Base-by-base conservation (phyloP, 2,329 filamentous ascomycete genomes). In the Cryphonectria naterciae region DNA sequence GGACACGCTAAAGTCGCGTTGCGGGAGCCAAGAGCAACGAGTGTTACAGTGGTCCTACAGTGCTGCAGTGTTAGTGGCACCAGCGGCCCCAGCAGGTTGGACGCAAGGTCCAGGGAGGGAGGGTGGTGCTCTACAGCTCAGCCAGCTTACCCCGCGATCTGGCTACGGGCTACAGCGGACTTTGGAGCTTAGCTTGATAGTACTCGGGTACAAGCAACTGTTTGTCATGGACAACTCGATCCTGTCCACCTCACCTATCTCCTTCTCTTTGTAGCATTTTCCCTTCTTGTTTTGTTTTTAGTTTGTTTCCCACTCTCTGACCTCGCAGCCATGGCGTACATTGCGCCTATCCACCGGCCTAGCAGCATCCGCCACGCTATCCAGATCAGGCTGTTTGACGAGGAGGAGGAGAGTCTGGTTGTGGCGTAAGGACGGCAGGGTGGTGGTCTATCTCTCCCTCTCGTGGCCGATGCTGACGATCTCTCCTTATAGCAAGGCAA, bases 361-460 rank as follows among this genome's bases (percentile, higher is more conserved):
- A 98, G 93, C 80, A 97, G 94, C 83, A 91, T 98, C 74, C 91
- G 95, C 69, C 93, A 97, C 87, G 95, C 95, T 19, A 81, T 98
- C 75, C 93, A 92, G 78, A 87, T 95, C 72, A 90, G 89, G 76
- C 91, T 98, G 76, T 84, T 97, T 67, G 87, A 88, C 60, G 83
- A 89, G 5, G 89, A 93, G 66, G 89, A 94, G 73, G 92, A 97
- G 77, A 94, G 93, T 76, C 85, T 99, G 73, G 89, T 98, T 68
- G 86, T 98, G 77, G 94, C 94, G 95, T 98, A 87, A 83, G 93
- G 81, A 74, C 58, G 62, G 15, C 17, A 61, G 54, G 52, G 63
- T 15, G 13, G 25, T 11, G 19, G 4, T n/a, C 25, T 19, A 15
- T 13, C 25, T 28, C 62, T 43, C 37, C 15, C 25, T 64, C 39